phyloP scores from a whole-genome alignment of 768 basidiomycete species.

The Trichaptum fuscoviolaceum region DNA sequence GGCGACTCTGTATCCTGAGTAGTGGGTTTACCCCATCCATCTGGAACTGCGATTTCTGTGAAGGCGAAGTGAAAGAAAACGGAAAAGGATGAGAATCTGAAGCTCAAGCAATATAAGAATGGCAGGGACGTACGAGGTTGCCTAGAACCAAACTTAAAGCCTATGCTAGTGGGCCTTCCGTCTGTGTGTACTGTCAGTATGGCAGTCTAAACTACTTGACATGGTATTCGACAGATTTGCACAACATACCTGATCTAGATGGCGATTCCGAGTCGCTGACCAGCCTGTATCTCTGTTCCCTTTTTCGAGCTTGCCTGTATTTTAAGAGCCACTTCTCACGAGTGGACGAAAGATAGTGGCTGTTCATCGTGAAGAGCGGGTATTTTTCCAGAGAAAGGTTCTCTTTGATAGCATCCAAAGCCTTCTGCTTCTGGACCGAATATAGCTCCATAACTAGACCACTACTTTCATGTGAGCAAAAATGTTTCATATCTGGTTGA shows the following conservation, averaged over 20 bases:
- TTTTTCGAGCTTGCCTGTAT: conserved; percentile 12
- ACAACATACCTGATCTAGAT: neutral
- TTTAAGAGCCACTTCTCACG: conserved; percentile 18
- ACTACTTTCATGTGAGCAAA: neutral
- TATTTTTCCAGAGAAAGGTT: conserved; percentile 32
- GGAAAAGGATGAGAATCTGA: neutral
- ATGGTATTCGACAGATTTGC: no score
- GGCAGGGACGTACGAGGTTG: neutral
- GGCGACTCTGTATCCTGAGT: neutral
- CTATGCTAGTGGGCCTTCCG: neutral
- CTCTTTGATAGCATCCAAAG: conserved; percentile 25
- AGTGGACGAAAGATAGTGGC: conserved; percentile 17
- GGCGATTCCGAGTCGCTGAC: neutral
- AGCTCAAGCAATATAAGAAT: neutral
- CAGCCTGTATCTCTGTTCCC: neutral
- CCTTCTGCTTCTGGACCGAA: conserved; percentile 20
- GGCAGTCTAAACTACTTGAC: neutral
- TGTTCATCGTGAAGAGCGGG: conserved; percentile 35
- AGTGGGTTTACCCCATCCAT: neutral
- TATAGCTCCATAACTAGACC: conserved; percentile 25
- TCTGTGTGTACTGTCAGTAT: neutral
- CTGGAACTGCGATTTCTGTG: neutral
- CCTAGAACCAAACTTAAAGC: neutral
- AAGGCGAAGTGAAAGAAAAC: neutral
- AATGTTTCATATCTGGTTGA: neutral